Evolutionary conservation across 495 filamentous ascomycete species (phyloP), one percentile per base, ranked within the genome.

Genomic region (Annulohypoxylon maeteangense): DNA sequence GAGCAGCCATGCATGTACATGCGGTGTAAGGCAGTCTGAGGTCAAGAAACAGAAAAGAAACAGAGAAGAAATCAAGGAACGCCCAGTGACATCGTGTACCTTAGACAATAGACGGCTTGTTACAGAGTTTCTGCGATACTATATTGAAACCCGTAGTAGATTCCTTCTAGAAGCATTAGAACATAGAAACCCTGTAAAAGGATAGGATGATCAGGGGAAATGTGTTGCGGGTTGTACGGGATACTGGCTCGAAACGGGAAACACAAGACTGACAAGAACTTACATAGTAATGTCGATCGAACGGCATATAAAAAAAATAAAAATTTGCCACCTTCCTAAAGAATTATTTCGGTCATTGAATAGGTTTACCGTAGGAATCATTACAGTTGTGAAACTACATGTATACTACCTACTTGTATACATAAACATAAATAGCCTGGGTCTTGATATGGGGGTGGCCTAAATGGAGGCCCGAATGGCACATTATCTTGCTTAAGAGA

Each of bases 101-200:
- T 25, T 60, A 36, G 27, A 36, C 16, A 18, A 34, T 6, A 44
- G 14, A 25, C 8, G 23, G 27, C 6, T 42, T 67, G 40, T 69
- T 55, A 61, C 47, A 50, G n/a, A 38, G 27, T 36, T 48, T 36
- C 29, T 7, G 27, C 20, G 20, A 50, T 51, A 54, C n/a, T 18
- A 58, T 29, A 55, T 58, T 58, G 11, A 54, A 38, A 61, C 59
- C 53, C 12, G 51, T 36, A 27, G 44, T 38, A 44, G 60, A 73
- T 61, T 68, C 65, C 61, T 73, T 73, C 70, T 73, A 73, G 70
- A 73, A 73, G 70, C 70, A 73, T 62, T 68, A 50, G 27, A 51
- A 73, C 65, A 73, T 51, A 65, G 61, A 22, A 51, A 73, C 65
- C 65, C 47, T 64, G 47, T 36, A 38, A 45, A 68, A 60, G 65